phyloP scores from a whole-genome alignment of 257 asterid species.

The Avicennia marina region DNA sequence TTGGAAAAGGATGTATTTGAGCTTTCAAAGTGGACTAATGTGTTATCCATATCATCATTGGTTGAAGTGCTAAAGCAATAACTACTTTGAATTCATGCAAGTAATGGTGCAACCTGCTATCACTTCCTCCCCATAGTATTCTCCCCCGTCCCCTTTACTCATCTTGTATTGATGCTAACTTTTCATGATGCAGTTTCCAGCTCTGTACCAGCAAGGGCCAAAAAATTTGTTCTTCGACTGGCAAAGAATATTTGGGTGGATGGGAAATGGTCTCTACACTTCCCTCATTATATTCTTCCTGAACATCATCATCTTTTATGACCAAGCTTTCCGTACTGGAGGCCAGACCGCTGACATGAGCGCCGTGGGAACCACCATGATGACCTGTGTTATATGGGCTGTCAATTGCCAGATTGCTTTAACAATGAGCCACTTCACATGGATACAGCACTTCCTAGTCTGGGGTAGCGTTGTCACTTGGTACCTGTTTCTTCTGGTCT shows the following conservation, averaged over 20 bases:
- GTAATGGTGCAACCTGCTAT: too few relatives aligned
- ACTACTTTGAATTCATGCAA: too few relatives aligned
- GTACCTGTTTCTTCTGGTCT: constrained; percentile 70
- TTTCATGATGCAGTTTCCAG: constrained; percentile 67
- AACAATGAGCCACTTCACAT: constrained; percentile 89
- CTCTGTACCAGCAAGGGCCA: constrained; percentile 92
- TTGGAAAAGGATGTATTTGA: too few relatives aligned
- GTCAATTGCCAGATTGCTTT: constrained; percentile 85
- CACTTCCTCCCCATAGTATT: too few relatives aligned
- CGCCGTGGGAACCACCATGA: constrained; percentile 83
- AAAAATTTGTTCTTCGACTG: constrained; percentile 83
- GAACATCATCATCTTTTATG: constrained; percentile 62
- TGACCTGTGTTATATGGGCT: constrained; percentile 86
- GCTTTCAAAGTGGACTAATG: too few relatives aligned
- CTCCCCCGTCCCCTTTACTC: neutral
- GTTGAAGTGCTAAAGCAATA: too few relatives aligned
- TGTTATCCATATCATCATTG: too few relatives aligned
- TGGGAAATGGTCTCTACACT: constrained; percentile 82
- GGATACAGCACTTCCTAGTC: constrained; percentile 78
- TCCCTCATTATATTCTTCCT: constrained; percentile 75
- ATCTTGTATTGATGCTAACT: constrained; percentile 11
- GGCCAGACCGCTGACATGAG: constrained; percentile 90
- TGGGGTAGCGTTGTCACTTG: constrained; percentile 66
- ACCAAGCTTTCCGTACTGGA: constrained; percentile 76
- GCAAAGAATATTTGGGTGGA: constrained; percentile 86